These are phyloP conservation scores for Kodamaea fungicola DNA, from an alignment of 1,139 yeast genomes.

Conservation along the genomic window DNA sequence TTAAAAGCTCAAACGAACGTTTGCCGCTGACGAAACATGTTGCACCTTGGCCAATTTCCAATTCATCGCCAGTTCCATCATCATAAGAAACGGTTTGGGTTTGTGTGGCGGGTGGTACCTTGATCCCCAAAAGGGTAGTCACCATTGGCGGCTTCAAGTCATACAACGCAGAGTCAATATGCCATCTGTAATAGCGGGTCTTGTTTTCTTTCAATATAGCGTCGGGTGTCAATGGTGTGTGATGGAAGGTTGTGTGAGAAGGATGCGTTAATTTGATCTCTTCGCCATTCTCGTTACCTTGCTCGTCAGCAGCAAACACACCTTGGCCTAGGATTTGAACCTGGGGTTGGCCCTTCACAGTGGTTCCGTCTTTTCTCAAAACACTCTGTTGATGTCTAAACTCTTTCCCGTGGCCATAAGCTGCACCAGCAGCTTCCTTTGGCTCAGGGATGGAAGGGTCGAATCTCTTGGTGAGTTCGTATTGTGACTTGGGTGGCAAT, in stretches of 20 bases:
- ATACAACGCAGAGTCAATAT: constrained; percentile 84
- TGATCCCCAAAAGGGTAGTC: constrained; percentile 77
- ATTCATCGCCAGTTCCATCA: constrained; percentile 61
- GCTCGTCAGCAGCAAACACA: constrained; percentile 58
- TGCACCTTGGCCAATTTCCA: constrained; percentile 76
- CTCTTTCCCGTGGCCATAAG: constrained; percentile 82
- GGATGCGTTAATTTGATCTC: constrained; percentile 70
- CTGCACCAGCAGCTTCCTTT: constrained; percentile 44
- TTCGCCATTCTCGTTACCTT: constrained; percentile 63
- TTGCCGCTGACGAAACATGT: constrained; percentile 85
- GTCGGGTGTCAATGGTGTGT: constrained; percentile 55
- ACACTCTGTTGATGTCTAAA: constrained; percentile 78
- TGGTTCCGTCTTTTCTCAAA: constrained; percentile 72
- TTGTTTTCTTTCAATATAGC: constrained; percentile 56
- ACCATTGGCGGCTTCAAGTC: constrained; percentile 82
- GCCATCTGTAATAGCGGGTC: constrained; percentile 90
- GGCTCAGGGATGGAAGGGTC: constrained; percentile 66
- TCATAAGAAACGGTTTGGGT: constrained; percentile 53
- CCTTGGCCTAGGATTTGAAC: constrained; percentile 90
- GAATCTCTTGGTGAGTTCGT: constrained; percentile 66
- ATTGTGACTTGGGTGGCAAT: constrained; percentile 70
- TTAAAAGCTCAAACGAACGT: constrained; percentile 62
- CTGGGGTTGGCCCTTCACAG: constrained; percentile 80
- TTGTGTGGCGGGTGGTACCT: constrained; percentile 61
- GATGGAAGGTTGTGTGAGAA: constrained; percentile 76